Evolutionary conservation across 2,329 filamentous ascomycete species (phyloP).

Genomic region (Tricladium varicosporioides): DNA sequence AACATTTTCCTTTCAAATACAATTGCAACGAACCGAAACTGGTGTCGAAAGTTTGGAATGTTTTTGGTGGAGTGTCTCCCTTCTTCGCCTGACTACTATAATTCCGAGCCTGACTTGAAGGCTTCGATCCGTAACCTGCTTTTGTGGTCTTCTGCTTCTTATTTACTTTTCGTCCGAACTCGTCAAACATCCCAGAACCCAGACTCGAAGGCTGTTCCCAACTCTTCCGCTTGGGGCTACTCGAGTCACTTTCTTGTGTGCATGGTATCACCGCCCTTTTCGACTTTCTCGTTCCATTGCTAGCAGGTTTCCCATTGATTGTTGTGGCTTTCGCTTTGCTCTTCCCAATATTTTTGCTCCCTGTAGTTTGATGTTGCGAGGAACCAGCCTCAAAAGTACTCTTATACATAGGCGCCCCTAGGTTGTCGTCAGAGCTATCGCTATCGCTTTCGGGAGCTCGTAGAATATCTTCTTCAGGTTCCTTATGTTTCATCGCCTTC

Average conservation of each 20-base stretch:
- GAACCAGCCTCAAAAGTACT: background rate
- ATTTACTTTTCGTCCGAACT: constrained; percentile 15
- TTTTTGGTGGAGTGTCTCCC: background rate
- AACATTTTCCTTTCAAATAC: background rate
- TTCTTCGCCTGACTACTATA: background rate
- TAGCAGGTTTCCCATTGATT: background rate
- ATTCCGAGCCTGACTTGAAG: background rate
- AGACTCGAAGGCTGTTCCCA: constrained; percentile 12
- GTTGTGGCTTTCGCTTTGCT: constrained; percentile 2
- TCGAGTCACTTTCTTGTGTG: constrained; percentile 1
- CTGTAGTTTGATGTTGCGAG: background rate
- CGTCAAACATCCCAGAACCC: constrained; percentile 18
- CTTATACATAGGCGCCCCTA: background rate
- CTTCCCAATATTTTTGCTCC: background rate
- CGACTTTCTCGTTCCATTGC: background rate
- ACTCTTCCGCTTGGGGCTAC: constrained; percentile 22
- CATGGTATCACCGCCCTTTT: background rate
- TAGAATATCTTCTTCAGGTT: constrained; percentile 13
- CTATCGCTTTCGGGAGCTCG: constrained; percentile 10
- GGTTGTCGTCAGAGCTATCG: constrained; percentile 2
- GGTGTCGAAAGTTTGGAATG: background rate
- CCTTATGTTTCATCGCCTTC: constrained; percentile 1
- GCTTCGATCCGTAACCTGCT: background rate
- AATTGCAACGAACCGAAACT: background rate
- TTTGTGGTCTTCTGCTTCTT: constrained; percentile 6